These are phyloP conservation scores for Pleurotus giganteus DNA, from an alignment of 768 basidiomycete species.

Conservation along the genomic window DNA sequence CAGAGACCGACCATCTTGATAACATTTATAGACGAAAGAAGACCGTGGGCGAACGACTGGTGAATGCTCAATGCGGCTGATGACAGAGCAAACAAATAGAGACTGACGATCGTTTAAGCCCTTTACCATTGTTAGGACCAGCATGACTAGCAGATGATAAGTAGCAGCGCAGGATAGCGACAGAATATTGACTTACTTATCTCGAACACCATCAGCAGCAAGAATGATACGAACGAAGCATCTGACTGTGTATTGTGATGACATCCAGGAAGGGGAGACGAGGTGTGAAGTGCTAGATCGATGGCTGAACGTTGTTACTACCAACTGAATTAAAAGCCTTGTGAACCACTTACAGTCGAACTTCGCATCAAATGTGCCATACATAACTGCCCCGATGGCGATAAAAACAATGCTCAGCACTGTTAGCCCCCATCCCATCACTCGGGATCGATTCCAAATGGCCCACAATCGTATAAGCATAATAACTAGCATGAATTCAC, in stretches of 20 bases:
- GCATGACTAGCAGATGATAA: neutral
- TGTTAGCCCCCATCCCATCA: neutral
- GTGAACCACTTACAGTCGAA: neutral
- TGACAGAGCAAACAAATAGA: neutral
- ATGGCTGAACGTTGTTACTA: neutral
- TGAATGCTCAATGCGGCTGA: neutral
- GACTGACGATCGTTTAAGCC: neutral
- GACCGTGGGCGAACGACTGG: neutral
- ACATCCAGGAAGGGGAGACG: neutral
- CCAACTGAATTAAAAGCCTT: too few species aligned
- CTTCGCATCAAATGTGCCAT: neutral
- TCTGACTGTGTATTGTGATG: neutral
- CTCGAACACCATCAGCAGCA: neutral
- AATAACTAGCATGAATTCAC: too few species aligned
- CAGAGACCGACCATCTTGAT: neutral
- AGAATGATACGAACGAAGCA: neutral
- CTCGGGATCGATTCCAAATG: neutral
- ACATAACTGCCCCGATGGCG: neutral
- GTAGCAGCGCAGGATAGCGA: neutral
- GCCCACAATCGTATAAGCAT: constrained; percentile 7
- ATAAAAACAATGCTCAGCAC: neutral
- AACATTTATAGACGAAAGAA: neutral
- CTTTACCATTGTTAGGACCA: neutral
- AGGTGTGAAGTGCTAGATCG: neutral
- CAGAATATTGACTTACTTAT: neutral